Conservation (phyloP, 169 alveolate genomes). For the Plasmodium yoelii region DNA sequence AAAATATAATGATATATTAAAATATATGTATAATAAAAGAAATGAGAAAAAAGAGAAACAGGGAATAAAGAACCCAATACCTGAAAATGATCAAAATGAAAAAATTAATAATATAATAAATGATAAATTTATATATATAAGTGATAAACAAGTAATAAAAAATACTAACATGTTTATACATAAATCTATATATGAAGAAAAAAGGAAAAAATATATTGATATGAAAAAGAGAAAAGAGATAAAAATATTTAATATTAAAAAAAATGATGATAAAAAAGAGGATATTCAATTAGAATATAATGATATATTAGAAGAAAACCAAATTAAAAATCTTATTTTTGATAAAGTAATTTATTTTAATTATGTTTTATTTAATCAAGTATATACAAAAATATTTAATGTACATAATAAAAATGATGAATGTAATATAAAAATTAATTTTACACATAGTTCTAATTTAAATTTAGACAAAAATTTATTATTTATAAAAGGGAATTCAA, state of each 20-base stretch:
- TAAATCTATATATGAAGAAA: constrained; percentile 23
- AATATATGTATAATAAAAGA: constrained; percentile 49
- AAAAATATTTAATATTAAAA: neutral
- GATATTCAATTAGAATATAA: neutral
- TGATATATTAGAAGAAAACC: constrained; percentile 30
- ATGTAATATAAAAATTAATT: constrained; percentile 10
- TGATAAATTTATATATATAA: constrained; percentile 32
- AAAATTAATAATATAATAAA: constrained; percentile 12
- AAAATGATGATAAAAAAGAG: neutral
- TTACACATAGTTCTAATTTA: constrained; percentile 26
- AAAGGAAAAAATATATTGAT: constrained; percentile 36
- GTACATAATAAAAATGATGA: constrained; percentile 15
- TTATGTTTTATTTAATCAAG: constrained; percentile 15
- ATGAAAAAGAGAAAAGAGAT: constrained; percentile 16
- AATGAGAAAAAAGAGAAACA: neutral
- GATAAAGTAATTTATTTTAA: constrained; percentile 20
- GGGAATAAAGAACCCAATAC: neutral
- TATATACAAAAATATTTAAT: constrained; percentile 11
- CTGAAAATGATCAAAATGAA: neutral
- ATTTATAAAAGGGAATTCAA: neutral
- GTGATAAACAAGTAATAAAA: constrained; percentile 10
- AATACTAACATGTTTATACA: constrained; percentile 33
- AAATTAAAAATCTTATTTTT: constrained; percentile 23
- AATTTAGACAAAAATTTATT: neutral
- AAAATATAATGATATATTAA: constrained; percentile 53